These are phyloP conservation scores for Talaromyces islandicus DNA, from an alignment of 2,329 filamentous ascomycete species.

Conservation along the genomic window DNA sequence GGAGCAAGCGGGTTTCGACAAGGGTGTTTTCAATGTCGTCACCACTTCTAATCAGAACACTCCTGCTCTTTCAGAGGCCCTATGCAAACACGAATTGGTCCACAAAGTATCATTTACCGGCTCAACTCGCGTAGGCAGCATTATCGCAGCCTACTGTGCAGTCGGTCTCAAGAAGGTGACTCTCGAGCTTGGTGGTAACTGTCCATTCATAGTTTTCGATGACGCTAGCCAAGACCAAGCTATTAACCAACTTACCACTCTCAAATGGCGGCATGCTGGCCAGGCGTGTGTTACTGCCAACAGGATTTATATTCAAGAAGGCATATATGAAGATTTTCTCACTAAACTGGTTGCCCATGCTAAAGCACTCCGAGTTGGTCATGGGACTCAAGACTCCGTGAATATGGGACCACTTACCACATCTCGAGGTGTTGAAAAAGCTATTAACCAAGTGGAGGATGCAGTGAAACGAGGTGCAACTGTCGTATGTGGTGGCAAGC, in stretches of 20 bases:
- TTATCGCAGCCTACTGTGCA: constrained; percentile 55
- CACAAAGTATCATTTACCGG: constrained; percentile 58
- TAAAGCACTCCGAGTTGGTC: constrained; percentile 33
- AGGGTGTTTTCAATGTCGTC: constrained; percentile 57
- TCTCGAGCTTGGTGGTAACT: constrained; percentile 61
- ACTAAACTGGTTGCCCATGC: constrained; percentile 12
- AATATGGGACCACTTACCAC: constrained; percentile 57
- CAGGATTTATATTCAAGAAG: constrained; percentile 52
- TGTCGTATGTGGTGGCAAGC: too few relatives aligned
- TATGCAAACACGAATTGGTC: constrained; percentile 52
- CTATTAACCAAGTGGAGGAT: constrained; percentile 50
- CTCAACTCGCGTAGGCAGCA: constrained; percentile 46
- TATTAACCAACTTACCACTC: constrained; percentile 28
- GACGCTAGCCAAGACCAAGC: constrained; percentile 56
- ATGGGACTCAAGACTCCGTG: constrained; percentile 15
- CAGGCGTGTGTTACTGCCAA: constrained; percentile 52
- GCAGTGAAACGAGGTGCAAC: constrained; percentile 23
- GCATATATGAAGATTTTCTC: constrained; percentile 45
- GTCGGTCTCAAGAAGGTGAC: constrained; percentile 62
- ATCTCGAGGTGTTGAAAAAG: constrained; percentile 53
- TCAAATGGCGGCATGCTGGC: constrained; percentile 42
- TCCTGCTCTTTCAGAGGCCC: constrained; percentile 37
- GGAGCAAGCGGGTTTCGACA: constrained; percentile 50
- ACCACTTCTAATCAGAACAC: constrained; percentile 45
- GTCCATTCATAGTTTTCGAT: constrained; percentile 55